A percentile compares a stretch with the other conserved stretches of the same genome.
Conservation (phyloP, 805 yeast species). For the Saccharomycopsis javanensis region DNA sequence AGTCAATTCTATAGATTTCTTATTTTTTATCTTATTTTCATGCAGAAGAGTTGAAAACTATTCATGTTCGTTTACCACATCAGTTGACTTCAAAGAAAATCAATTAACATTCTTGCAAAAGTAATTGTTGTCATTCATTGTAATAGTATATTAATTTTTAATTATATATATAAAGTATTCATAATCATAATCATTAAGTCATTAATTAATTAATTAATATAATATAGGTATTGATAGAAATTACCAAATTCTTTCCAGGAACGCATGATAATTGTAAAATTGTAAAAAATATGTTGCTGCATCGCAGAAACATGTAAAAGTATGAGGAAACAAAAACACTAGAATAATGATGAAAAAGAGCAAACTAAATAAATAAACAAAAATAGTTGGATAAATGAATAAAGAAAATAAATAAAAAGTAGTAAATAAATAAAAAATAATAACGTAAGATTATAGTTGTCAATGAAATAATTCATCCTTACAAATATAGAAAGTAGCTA, state of each 20-base stretch:
- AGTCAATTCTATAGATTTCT: too few relatives aligned
- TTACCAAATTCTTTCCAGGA: neutral
- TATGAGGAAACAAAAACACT: neutral
- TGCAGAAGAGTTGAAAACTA: too few relatives aligned
- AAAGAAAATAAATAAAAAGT: neutral
- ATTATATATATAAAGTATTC: conserved; percentile 1
- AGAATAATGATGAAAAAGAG: neutral
- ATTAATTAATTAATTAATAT: neutral
- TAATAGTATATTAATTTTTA: neutral
- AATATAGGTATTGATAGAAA: neutral
- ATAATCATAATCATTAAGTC: conserved; percentile 1
- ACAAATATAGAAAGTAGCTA: too few relatives aligned
- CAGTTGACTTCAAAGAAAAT: too few relatives aligned
- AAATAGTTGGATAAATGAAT: too few relatives aligned
- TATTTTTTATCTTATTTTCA: too few relatives aligned
- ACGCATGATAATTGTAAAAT: neutral
- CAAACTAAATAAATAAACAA: neutral
- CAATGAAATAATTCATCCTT: too few relatives aligned
- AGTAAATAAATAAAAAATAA: too few relatives aligned
- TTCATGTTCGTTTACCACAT: too few relatives aligned
- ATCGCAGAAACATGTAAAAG: neutral
- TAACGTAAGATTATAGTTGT: too few relatives aligned
- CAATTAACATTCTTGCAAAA: too few relatives aligned
- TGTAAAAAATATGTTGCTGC: neutral
- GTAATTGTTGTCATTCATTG: neutral